Percentiles rank a stretch among this genome's conserved stretches.
These are phyloP conservation scores for Lichtheimia hyalospora DNA, from an alignment of 371 early-diverging fungal genomes.

Conservation along the genomic window DNA sequence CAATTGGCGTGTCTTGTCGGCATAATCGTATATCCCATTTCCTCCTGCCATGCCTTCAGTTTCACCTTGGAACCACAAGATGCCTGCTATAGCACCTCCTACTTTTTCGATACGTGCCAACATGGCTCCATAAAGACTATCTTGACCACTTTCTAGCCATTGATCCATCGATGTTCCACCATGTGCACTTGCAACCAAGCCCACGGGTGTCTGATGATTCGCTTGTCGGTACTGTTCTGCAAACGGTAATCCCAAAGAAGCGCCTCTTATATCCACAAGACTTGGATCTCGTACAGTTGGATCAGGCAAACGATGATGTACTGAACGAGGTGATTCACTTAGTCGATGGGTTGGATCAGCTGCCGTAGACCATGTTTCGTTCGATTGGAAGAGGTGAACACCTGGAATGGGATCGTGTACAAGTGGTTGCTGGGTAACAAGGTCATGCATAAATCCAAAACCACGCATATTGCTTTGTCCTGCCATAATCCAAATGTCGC, in stretches of 20 bases:
- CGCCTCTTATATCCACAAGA: constrained; percentile 24
- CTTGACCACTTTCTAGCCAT: constrained; percentile 22
- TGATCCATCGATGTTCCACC: constrained; percentile 32
- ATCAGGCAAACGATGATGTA: constrained; percentile 37
- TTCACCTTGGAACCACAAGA: constrained; percentile 51
- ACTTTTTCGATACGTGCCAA: constrained; percentile 16
- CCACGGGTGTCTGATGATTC: constrained; percentile 28
- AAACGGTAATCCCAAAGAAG: constrained; percentile 32
- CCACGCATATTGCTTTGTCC: constrained; percentile 55
- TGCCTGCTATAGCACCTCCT: constrained; percentile 27
- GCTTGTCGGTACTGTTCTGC: constrained; percentile 20
- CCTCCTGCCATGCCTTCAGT: constrained; percentile 21
- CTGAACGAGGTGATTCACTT: constrained; percentile 19
- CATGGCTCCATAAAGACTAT: constrained; percentile 44
- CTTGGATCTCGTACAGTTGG: constrained; percentile 36
- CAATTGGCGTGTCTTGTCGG: constrained; percentile 16
- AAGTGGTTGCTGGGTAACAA: not conserved
- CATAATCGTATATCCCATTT: constrained; percentile 9
- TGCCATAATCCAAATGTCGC: constrained; percentile 50
- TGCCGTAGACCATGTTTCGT: constrained; percentile 29
- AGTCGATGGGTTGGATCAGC: constrained; percentile 37
- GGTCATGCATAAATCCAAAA: constrained; percentile 22
- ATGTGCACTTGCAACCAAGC: constrained; percentile 42
- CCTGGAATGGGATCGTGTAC: not conserved
- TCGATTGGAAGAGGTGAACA: constrained; percentile 33